Evolutionary conservation across 2,329 filamentous ascomycete species (phyloP).

Genomic region (Penicillium paneum): DNA sequence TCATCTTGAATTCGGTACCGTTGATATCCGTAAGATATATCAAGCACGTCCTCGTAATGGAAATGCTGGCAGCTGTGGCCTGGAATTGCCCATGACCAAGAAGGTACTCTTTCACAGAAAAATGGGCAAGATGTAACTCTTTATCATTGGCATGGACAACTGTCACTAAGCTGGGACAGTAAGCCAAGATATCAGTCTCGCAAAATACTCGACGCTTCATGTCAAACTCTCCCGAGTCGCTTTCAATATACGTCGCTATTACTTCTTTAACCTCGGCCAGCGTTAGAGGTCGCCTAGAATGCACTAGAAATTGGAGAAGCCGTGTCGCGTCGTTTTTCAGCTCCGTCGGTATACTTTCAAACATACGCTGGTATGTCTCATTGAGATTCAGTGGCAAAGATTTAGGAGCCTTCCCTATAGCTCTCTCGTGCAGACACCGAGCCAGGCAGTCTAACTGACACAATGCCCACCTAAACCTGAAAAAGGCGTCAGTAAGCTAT

Average conservation of each 20-base stretch:
- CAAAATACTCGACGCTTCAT: slow-evolving; percentile 10
- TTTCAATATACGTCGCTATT: slow-evolving; percentile 10
- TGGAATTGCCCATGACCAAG: neutral
- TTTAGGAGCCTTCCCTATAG: neutral
- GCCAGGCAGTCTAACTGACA: slow-evolving; percentile 1
- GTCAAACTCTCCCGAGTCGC: neutral
- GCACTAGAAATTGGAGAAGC: slow-evolving; percentile 4
- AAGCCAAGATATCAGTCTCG: slow-evolving; percentile 5
- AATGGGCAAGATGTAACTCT: slow-evolving; percentile 13
- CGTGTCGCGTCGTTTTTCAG: neutral
- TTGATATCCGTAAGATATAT: slow-evolving; percentile 10
- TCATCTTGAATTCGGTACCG: too few species aligned
- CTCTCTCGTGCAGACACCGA: neutral
- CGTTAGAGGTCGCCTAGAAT: slow-evolving; percentile 6
- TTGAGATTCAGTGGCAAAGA: neutral
- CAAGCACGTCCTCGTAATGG: slow-evolving; percentile 10
- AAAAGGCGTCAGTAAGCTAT: neutral
- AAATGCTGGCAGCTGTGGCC: slow-evolving; percentile 4
- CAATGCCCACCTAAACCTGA: slow-evolving; percentile 2
- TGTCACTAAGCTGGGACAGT: neutral
- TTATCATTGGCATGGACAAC: neutral
- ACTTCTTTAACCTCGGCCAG: slow-evolving; percentile 10
- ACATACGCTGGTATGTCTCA: slow-evolving; percentile 6
- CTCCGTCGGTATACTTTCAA: slow-evolving; percentile 4
- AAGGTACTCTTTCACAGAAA: slow-evolving; percentile 5